Evolutionary conservation across 2,329 filamentous ascomycete genomes (phyloP), one percentile per base, ranked within the genome.

Genomic region (Spiromastix sp.): DNA sequence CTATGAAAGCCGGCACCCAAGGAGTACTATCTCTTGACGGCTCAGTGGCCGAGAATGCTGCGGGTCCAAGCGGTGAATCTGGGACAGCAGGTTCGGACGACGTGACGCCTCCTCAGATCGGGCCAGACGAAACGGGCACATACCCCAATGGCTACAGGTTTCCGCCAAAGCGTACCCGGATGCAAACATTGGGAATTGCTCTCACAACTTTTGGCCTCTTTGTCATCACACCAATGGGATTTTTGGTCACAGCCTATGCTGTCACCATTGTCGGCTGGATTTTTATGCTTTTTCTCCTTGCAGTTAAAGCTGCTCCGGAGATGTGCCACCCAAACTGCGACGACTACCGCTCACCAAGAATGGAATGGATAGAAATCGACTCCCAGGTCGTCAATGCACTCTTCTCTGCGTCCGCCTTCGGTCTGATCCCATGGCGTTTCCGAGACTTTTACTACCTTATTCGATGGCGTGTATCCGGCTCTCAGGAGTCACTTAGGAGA

Each of bases 241-340:
- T 91, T 53, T 63, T 84, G 36, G 73, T 89, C 26, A 81, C 78
- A 2, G 56, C 93, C 4, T 93, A 93, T 57, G 77, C 80, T 9
- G 70, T 91, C 38, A 87, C 89, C 44, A 72, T 93, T 13, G 74
- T 93, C 7, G 86, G 82, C 0, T 93, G 85, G 85, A 85, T 85
- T 34, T 85, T 81, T 39, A 93, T 93, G 85, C 69, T 93, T 21
- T 93, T 93, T 60, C 65, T 93, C 12, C 67, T 94, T 2, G 74
- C 93, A 17, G 81, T 79, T 64, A 84, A 85, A 49, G 84, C 70
- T 16, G 84, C 64, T 55, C 63, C 53, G 2, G 59, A 57, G 28
- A 65, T 65, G 61, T 64, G 61, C 57, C 63, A 68, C 46, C 78
- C 71, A 0, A 64, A 64, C 22, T 89, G 83, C 62, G 70, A 83